A percentile compares a stretch with the other conserved stretches of the same genome.
phyloP scores from a whole-genome alignment of 768 basidiomycete genomes.

The Phylloporus rhodoxanthus region DNA sequence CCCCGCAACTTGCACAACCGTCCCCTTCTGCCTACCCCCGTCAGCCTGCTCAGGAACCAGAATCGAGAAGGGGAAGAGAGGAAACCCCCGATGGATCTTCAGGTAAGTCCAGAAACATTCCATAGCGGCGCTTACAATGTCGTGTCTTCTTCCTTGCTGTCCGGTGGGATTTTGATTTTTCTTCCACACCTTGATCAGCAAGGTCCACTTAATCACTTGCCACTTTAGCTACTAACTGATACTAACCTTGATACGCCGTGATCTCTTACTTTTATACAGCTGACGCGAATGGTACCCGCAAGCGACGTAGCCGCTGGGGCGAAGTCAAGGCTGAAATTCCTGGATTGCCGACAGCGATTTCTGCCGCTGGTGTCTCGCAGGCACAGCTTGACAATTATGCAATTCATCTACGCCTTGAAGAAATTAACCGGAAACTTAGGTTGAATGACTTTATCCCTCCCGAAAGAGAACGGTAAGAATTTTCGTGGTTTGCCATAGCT shows the following conservation, averaged over 20 bases:
- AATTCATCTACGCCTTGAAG: slow-evolving; percentile 90
- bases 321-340: slow-evolving; percentile 89
- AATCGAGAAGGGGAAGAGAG: slow-evolving; percentile 61
- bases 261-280: slow-evolving; percentile 48
- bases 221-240: slow-evolving; percentile 36
- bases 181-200: slow-evolving; percentile 23
- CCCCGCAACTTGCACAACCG: slow-evolving; percentile 82
- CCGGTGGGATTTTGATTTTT: slow-evolving; percentile 28
- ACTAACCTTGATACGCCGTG: slow-evolving; percentile 51
- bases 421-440: slow-evolving; percentile 92
- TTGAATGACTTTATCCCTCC: slow-evolving; percentile 94
- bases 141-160: slow-evolving; percentile 33
- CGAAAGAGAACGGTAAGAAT: slow-evolving; percentile 74
- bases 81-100: slow-evolving; percentile 64
- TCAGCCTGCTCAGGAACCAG: slow-evolving; percentile 47
- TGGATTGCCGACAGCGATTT: slow-evolving; percentile 91
- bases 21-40: slow-evolving; percentile 84
- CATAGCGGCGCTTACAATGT: slow-evolving; percentile 35
- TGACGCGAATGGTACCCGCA: slow-evolving; percentile 83
- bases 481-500: background rate
- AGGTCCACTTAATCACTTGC: slow-evolving; percentile 28
- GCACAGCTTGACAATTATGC: slow-evolving; percentile 97
- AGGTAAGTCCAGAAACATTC: slow-evolving; percentile 58
- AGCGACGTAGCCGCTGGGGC: slow-evolving; percentile 97
- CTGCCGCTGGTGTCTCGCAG: slow-evolving; percentile 88